Base-by-base conservation (phyloP, 2,329 filamentous ascomycete genomes). In the Beauveria varroae region DNA sequence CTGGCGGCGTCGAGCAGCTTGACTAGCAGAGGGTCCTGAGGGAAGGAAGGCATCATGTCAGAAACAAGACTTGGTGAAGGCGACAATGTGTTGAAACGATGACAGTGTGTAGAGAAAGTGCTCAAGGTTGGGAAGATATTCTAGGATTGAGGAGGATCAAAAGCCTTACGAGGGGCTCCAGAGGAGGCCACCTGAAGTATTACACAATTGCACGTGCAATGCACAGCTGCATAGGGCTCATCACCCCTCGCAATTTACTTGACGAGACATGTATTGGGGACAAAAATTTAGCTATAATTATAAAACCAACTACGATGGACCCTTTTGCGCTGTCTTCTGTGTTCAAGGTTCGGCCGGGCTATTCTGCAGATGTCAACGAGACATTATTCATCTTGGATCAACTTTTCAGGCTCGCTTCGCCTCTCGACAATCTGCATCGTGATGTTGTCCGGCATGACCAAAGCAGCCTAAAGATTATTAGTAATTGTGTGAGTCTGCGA, bases 11-110 rank as follows among this genome's bases (percentile, higher is more conserved):
- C 44, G 34, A 67, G 61, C 24, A 67, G 62, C 47, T 63, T 62
- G 37, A 66, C 61, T 12, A 67, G 46, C 12, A 65, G 46, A 4
- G 63, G 51, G 28, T 67, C 65, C 16, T 64, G 62, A 41, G 63
- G 64, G 7, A 58, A 50, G 3, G 4, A 49, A 41, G 10, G 22
- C 30, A 9, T 26, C 16, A 12, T 3, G 34, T 3, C 49, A 3
- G 44, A 5, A 28, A 18, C 46, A 41, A 34, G 20, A 49, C 49
- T 40, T 57, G 28, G 22, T n/a, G 1, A 26, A 41, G 6, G 16
- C 34, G 20, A 34, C n/a, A 30, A 5, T 20, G 37, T 26, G 30
- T 1, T 37, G 7, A 37, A 34, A 16, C 34, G 24, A 20, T 43
- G 24, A 14, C 10, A 20, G 12, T 22, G 22, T 30, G 22, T 2